Conservation (phyloP, 169 alveolate genomes). For the Neospora caninum region DNA sequence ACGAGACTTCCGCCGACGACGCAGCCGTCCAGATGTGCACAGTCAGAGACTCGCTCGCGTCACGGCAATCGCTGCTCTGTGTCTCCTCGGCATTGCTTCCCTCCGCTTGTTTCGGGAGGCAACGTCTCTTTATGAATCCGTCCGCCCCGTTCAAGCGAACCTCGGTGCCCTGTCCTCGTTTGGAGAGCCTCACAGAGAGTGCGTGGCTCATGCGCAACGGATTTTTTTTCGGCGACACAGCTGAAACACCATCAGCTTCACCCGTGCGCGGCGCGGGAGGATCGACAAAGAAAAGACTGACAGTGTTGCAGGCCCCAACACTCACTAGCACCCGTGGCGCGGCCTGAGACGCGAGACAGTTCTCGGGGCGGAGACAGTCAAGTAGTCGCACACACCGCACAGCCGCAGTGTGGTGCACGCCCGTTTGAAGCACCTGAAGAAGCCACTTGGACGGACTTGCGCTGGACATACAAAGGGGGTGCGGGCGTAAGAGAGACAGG, state of each 20-base stretch:
- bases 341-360: neutral
- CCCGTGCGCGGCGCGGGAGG: neutral
- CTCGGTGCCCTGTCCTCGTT: constrained; percentile 6
- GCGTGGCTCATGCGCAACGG: neutral
- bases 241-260: neutral
- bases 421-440: constrained; percentile 1
- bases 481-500: too few relatives aligned
- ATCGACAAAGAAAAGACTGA: constrained; percentile 10
- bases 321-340: neutral
- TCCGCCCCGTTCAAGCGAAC: constrained; percentile 8
- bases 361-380: neutral
- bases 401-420: constrained; percentile 32
- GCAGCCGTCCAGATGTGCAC: constrained; percentile 24
- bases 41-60: neutral
- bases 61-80: too few relatives aligned
- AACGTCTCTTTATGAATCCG: neutral
- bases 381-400: constrained; percentile 19
- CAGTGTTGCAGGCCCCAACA: constrained; percentile 4
- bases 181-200: neutral
- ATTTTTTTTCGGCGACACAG: neutral
- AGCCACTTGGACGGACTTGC: neutral
- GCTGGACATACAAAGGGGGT: too few relatives aligned
- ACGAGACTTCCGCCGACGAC: constrained; percentile 17
- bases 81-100: neutral
- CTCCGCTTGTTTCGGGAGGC: neutral